These are phyloP conservation scores for Gossypium lobatum DNA, from an alignment of 441 rosid species.

Conservation along the genomic window DNA sequence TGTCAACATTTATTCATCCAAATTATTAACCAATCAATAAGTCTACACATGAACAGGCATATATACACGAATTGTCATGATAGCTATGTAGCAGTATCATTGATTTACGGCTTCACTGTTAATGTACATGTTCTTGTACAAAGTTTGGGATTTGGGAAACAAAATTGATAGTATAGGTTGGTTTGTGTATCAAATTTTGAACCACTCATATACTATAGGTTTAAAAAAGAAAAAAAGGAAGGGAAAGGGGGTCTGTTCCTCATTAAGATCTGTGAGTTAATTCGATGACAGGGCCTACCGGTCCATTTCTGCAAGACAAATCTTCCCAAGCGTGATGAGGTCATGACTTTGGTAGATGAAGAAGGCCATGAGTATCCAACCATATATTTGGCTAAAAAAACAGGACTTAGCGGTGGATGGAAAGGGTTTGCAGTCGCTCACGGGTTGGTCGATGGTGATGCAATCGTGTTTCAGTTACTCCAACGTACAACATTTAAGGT, in stretches of 20 bases:
- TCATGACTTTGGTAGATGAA: constrained; percentile 49
- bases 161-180: too few relatives aligned
- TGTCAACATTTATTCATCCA: background rate
- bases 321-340: constrained; percentile 43
- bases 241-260: background rate
- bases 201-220: background rate
- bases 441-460: constrained; percentile 61
- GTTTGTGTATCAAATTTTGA: too few relatives aligned
- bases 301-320: constrained; percentile 41
- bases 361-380: constrained; percentile 44
- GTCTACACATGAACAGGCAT: too few relatives aligned
- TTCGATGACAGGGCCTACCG: constrained; percentile 47
- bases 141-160: too few relatives aligned
- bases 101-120: too few relatives aligned
- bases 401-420: constrained; percentile 83
- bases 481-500: constrained; percentile 41
- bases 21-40: too few relatives aligned
- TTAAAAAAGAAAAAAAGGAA: background rate
- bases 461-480: constrained; percentile 50
- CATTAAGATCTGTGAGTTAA: background rate
- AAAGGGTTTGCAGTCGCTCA: constrained; percentile 64
- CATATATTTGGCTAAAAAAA: constrained; percentile 40
- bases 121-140: too few relatives aligned
- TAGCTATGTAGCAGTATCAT: too few relatives aligned
- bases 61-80: too few relatives aligned